A percentile compares a stretch with the other conserved stretches of the same genome.
Evolutionary conservation across 23 red algal species (phyloP).

Genomic region (Pyropia yezoensis): DNA sequence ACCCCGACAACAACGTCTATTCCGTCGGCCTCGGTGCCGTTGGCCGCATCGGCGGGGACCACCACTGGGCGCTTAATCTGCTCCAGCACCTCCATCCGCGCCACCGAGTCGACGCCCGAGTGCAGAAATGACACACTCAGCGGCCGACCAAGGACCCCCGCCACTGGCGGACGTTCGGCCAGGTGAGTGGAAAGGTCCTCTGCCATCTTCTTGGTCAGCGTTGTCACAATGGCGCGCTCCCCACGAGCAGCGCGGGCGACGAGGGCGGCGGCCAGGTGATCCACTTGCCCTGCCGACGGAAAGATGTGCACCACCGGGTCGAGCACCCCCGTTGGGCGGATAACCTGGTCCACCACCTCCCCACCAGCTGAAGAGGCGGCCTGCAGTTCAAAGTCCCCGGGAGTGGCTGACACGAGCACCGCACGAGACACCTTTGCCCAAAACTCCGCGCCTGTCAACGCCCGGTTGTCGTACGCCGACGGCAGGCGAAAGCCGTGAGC

Average conservation of each 20-base stretch:
- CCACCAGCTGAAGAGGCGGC: conserved; percentile 7
- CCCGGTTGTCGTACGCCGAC: conserved; percentile 69
- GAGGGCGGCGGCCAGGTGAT: conserved; percentile 45
- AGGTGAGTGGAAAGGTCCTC: conserved; percentile 70
- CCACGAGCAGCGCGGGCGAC: conserved; percentile 17
- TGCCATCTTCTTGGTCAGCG: conserved; percentile 69
- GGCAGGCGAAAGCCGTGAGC: conserved; percentile 75
- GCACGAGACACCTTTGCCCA: conserved; percentile 59
- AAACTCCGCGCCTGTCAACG: conserved; percentile 63
- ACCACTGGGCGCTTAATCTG: conserved; percentile 8
- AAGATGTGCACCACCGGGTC: conserved; percentile 63
- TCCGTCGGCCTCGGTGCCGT: background rate
- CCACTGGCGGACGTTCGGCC: conserved; percentile 19
- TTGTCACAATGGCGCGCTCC: conserved; percentile 62
- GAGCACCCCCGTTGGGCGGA: conserved; percentile 66
- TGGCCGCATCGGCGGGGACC: background rate
- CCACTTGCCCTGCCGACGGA: conserved; percentile 50
- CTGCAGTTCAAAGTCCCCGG: conserved; percentile 55
- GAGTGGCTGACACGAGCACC: conserved; percentile 83
- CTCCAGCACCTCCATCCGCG: conserved; percentile 71
- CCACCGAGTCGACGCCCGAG: conserved; percentile 71
- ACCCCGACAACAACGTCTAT: conserved; percentile 78
- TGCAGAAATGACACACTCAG: conserved; percentile 66
- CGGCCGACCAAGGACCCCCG: conserved; percentile 15
- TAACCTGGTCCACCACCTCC: conserved; percentile 43